phyloP scores from a whole-genome alignment of 1,284 basidiomycete species.

The Ustilago trichophora region DNA sequence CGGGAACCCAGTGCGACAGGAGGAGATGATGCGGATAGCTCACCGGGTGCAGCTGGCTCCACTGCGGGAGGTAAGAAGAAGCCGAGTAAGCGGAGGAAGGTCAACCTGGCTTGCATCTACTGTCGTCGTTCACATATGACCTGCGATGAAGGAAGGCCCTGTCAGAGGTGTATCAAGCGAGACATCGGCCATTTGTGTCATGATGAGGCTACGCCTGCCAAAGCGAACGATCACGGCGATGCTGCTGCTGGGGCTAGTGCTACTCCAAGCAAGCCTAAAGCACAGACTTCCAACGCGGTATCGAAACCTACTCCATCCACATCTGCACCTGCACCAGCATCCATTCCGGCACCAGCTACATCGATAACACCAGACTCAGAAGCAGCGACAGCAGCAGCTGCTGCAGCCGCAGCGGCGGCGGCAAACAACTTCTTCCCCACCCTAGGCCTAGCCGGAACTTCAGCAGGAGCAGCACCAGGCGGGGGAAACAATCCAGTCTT shows the following conservation, averaged over 20 bases:
- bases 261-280: slow-evolving; percentile 22
- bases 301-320: not conserved
- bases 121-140: slow-evolving; percentile 85
- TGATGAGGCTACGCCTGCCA: slow-evolving; percentile 34
- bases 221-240: slow-evolving; percentile 10
- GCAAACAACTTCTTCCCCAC: slow-evolving; percentile 24
- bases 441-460: slow-evolving; percentile 5
- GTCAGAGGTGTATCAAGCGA: slow-evolving; percentile 68
- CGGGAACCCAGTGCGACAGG: slow-evolving; percentile 10
- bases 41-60: not conserved
- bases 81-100: slow-evolving; percentile 55
- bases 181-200: slow-evolving; percentile 68
- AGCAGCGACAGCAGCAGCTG: not conserved
- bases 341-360: not conserved
- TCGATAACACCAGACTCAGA: not conserved
- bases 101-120: slow-evolving; percentile 80
- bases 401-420: not conserved
- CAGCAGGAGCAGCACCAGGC: no score
- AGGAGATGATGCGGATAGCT: slow-evolving; percentile 18
- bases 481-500: slow-evolving; percentile 5
- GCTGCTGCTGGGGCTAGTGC: not conserved
- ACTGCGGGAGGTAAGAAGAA: slow-evolving; percentile 34
- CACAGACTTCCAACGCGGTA: not conserved
- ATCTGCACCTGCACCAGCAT: slow-evolving; percentile 1
- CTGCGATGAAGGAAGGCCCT: slow-evolving; percentile 67